A percentile compares a stretch with the other conserved stretches of the same genome.
These are phyloP conservation scores for Rosa chinensis DNA, from an alignment of 306 rosid genomes.

Conservation along the genomic window DNA sequence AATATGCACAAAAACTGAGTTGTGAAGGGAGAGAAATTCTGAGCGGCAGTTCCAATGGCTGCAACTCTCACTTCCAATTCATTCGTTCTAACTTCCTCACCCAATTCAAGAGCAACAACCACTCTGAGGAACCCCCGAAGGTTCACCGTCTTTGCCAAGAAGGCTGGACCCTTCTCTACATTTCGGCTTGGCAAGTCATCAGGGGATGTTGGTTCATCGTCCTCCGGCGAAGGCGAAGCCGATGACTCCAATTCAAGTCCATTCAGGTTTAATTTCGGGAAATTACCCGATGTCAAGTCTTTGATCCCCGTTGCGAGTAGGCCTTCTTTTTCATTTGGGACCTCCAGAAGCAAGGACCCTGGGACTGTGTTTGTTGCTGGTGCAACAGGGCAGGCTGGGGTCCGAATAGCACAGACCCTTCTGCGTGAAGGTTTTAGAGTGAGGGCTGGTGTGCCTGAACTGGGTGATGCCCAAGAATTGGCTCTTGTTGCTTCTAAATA, in stretches of 20 bases:
- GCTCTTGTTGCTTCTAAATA: constrained; percentile 85
- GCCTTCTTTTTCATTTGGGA: constrained; percentile 64
- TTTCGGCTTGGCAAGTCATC: constrained; percentile 62
- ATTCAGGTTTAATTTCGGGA: constrained; percentile 63
- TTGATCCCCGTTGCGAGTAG: constrained; percentile 55
- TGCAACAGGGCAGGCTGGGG: constrained; percentile 80
- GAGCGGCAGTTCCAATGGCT: constrained; percentile 51
- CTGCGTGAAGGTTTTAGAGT: constrained; percentile 83
- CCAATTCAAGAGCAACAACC: constrained; percentile 36
- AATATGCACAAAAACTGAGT: constrained; percentile 1
- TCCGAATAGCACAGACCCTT: constrained; percentile 74
- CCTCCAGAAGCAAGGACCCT: constrained; percentile 68
- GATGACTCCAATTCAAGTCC: constrained; percentile 46
- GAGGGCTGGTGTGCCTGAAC: constrained; percentile 89
- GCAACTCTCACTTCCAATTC: constrained; percentile 70
- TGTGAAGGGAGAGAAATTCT: background rate
- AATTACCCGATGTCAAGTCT: constrained; percentile 62
- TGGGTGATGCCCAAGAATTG: constrained; percentile 78
- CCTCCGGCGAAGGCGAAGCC: constrained; percentile 31
- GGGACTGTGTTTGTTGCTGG: constrained; percentile 85
- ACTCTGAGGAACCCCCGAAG: constrained; percentile 32
- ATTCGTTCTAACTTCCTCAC: constrained; percentile 49
- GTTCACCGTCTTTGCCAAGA: constrained; percentile 51
- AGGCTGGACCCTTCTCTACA: constrained; percentile 50
- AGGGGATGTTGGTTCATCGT: constrained; percentile 26